Percentiles rank a stretch among this genome's conserved stretches.
Evolutionary conservation across 2,329 filamentous ascomycete genomes (phyloP).

Genomic region (Aspergillus ochraceoroseus): DNA sequence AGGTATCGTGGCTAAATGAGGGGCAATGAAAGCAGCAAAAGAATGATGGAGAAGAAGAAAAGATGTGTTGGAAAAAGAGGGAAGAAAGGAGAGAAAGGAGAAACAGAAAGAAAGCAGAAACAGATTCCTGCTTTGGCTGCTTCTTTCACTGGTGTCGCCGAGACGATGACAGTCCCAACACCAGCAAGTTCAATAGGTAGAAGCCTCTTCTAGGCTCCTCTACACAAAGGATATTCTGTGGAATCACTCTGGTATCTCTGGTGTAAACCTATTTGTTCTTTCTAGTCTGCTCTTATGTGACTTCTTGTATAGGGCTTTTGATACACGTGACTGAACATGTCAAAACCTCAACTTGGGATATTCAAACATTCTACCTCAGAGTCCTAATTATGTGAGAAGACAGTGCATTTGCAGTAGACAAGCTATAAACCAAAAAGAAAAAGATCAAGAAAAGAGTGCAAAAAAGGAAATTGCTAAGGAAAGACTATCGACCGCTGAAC

Average conservation of each 20-base stretch:
- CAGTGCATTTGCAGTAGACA: too few relatives aligned
- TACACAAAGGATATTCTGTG: too few relatives aligned
- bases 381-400: too few relatives aligned
- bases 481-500: conserved; percentile 10
- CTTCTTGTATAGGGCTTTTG: conserved; percentile 13
- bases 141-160: conserved; percentile 4
- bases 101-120: conserved; percentile 4
- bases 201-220: too few relatives aligned
- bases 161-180: conserved; percentile 3
- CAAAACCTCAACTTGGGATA: neutral
- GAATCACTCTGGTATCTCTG: too few relatives aligned
- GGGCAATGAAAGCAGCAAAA: conserved; percentile 5
- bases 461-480: neutral
- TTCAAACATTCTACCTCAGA: too few relatives aligned
- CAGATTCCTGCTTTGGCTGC: neutral
- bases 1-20: too few relatives aligned
- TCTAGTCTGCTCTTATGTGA: too few relatives aligned
- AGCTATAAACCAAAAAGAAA: neutral
- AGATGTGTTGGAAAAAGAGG: conserved; percentile 4
- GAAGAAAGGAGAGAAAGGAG: conserved; percentile 1
- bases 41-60: conserved; percentile 4
- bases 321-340: conserved; percentile 9
- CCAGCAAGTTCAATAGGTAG: too few relatives aligned
- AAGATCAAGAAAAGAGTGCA: neutral
- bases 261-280: too few relatives aligned